These are phyloP conservation scores for Solanum bulbocastanum DNA, from an alignment of 257 asterid genomes.

Conservation along the genomic window DNA sequence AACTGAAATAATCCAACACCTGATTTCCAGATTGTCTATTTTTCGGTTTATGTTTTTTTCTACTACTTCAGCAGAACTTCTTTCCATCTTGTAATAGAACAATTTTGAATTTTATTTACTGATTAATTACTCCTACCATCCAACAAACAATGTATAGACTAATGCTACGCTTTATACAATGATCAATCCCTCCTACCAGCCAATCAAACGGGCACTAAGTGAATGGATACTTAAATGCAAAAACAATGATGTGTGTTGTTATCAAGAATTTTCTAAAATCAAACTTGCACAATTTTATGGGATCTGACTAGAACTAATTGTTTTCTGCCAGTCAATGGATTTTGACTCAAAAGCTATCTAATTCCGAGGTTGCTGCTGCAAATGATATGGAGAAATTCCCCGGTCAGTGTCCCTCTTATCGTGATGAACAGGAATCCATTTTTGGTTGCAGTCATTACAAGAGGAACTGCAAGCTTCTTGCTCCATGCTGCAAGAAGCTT, in stretches of 20 bases:
- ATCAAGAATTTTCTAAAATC: background rate
- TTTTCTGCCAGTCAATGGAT: constrained; percentile 54
- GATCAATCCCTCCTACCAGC: background rate
- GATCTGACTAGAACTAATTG: background rate
- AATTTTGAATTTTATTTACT: background rate
- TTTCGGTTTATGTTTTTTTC: background rate
- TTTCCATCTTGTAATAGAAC: background rate
- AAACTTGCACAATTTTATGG: background rate
- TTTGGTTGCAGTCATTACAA: constrained; percentile 80
- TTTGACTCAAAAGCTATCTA: constrained; percentile 41
- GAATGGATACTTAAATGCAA: background rate
- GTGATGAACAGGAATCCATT: constrained; percentile 26
- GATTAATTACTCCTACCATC: background rate
- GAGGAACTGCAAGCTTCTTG: constrained; percentile 71
- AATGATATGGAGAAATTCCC: constrained; percentile 38
- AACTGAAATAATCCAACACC: background rate
- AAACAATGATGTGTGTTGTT: background rate
- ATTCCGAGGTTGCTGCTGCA: constrained; percentile 21
- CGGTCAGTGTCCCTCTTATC: constrained; percentile 59
- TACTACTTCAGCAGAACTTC: background rate
- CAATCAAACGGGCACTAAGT: background rate
- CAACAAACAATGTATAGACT: background rate
- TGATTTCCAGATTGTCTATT: background rate
- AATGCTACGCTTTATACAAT: background rate
- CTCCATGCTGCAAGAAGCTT: constrained; percentile 74